Conservation (phyloP, 352 stramenopile species). For the Phytophthora ramorum region DNA sequence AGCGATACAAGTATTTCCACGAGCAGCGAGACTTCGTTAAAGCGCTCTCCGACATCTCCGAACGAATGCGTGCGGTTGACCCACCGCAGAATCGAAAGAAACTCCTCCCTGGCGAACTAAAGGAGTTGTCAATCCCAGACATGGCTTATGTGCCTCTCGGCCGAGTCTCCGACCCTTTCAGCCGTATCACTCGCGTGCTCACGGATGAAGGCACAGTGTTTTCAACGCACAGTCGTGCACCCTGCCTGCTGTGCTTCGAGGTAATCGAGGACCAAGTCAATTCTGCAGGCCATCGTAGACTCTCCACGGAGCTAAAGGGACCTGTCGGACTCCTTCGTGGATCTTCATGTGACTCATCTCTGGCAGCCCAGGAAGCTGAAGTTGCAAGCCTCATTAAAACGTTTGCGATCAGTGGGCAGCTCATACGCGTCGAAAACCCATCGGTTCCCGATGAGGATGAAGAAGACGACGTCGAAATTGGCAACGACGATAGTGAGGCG, state of each 20-base stretch:
- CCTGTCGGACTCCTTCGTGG: background rate
- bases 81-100: slow-evolving; percentile 72
- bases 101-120: slow-evolving; percentile 55
- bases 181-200: slow-evolving; percentile 70
- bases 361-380: slow-evolving; percentile 53
- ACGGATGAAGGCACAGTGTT: slow-evolving; percentile 82
- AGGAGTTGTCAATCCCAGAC: slow-evolving; percentile 53
- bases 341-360: slow-evolving; percentile 22
- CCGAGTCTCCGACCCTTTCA: slow-evolving; percentile 74
- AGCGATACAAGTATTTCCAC: slow-evolving; percentile 86
- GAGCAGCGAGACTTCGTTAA: slow-evolving; percentile 81
- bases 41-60: slow-evolving; percentile 72
- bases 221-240: slow-evolving; percentile 78
- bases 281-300: slow-evolving; percentile 52
- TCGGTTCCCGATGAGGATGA: slow-evolving; percentile 43
- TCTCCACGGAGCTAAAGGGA: slow-evolving; percentile 12
- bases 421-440: slow-evolving; percentile 50
- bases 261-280: slow-evolving; percentile 83
- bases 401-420: slow-evolving; percentile 67
- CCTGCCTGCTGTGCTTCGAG: slow-evolving; percentile 81
- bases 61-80: slow-evolving; percentile 72
- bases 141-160: slow-evolving; percentile 85
- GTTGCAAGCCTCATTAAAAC: slow-evolving; percentile 59
- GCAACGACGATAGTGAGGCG: slow-evolving; percentile 9
- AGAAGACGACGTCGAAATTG: slow-evolving; percentile 38